Base-by-base conservation (phyloP, 352 stramenopile species). In the Phytophthora cactorum region DNA sequence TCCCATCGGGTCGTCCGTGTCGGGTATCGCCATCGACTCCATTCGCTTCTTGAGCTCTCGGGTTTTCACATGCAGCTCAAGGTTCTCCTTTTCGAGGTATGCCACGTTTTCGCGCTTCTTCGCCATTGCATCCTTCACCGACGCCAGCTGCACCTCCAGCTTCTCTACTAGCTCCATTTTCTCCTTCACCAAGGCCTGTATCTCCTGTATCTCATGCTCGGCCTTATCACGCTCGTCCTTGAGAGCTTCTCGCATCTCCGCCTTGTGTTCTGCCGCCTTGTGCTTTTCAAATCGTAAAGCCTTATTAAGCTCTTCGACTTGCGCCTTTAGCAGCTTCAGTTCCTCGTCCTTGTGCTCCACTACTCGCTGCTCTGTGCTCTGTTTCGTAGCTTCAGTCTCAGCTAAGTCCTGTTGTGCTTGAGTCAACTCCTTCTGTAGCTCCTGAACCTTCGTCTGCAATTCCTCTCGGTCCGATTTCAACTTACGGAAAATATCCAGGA, bases 31-130 rank as follows among this genome's bases (percentile, higher is more conserved):
- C n/a, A 46, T 25, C 9, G 28, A 41, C 36, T 82, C 74, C 36
- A 92, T 70, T 0, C 53, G 75, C 53, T 86, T 86, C 52, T 86
- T 86, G 12, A 90, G 68, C 50, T 81, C 64, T 4, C 84, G 79
- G 53, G 77, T 86, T 55, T 90, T 77, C 22, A 90, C 78, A 6
- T 86, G 74, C 38, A 90, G 72, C 52, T 89, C 75, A 25, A 91
- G 51, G 49, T 90, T 91, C 62, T 89, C 81, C 49, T 90, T 87
- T 59, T 90, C 82, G 22, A 92, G 67, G 36, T 78, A 90, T 57
- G 80, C 75, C 12, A 86, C 72, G 32, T 82, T 82, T 5, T 66
- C 71, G 14, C 58, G 79, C 31, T 80, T 72, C 31, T 75, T 67
- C 1, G 59, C 31, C 36, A 75, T 54, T 7, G 52, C 54, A 32